A percentile compares a stretch with the other conserved stretches of the same genome.
Conservation (phyloP, 2,329 filamentous ascomycete species). For the Pleoardoris graminearum region DNA sequence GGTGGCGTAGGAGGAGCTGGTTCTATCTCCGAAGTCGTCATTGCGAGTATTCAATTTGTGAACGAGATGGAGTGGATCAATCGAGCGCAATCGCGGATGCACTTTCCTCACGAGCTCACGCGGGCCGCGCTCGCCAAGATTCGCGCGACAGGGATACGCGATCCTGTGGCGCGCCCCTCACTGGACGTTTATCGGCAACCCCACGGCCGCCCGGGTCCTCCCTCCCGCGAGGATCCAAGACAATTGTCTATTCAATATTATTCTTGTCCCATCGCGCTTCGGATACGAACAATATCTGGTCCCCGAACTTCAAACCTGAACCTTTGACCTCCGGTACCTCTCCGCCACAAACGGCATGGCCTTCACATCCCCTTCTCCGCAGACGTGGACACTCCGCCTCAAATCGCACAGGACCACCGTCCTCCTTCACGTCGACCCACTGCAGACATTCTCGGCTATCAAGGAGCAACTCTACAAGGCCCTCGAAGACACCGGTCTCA, state of each 20-base stretch:
- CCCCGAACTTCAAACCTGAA: not conserved
- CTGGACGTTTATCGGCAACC: not conserved
- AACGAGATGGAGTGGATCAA: not conserved
- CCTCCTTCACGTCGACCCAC: conserved; percentile 51
- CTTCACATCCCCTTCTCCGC: conserved; percentile 24
- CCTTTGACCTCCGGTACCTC: not conserved
- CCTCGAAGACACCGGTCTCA: conserved; percentile 45
- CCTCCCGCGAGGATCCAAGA: not conserved
- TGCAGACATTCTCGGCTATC: conserved; percentile 46
- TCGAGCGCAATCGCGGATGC: no score
- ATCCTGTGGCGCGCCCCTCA: not conserved
- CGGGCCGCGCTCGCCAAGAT: not conserved
- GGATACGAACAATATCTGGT: not conserved
- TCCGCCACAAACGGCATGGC: conserved; percentile 18
- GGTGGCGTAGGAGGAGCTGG: not conserved
- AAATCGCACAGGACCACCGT: conserved; percentile 53
- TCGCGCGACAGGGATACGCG: not conserved
- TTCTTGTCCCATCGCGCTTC: not conserved
- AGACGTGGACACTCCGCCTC: conserved; percentile 51
- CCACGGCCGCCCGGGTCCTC: not conserved
- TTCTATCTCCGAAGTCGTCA: conserved; percentile 8
- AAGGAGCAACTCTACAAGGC: conserved; percentile 49
- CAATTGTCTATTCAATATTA: not conserved
- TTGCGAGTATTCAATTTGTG: not conserved
- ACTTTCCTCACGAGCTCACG: no score